Conservation (phyloP, 2,329 filamentous ascomycete genomes). For the Colletotrichum eleusines region DNA sequence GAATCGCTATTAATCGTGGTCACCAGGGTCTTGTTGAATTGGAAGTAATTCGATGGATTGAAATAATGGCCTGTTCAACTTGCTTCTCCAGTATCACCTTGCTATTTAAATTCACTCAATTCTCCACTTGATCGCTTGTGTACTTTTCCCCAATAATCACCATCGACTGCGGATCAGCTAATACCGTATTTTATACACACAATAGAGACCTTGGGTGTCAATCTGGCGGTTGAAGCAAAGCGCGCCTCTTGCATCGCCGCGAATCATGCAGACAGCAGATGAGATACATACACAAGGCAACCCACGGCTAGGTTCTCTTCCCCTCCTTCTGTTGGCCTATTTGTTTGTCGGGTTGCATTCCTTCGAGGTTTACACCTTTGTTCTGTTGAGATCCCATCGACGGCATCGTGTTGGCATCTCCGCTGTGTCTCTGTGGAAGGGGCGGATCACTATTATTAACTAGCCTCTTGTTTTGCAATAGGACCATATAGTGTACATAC, state of each 20-base stretch:
- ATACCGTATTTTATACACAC: too few species aligned
- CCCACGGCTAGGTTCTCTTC: conserved; percentile 6
- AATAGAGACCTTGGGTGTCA: not conserved
- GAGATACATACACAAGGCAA: not conserved
- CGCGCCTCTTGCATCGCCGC: not conserved
- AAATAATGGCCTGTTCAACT: not conserved
- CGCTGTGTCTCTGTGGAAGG: conserved; percentile 25
- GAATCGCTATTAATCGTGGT: not conserved
- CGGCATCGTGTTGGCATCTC: conserved; percentile 22
- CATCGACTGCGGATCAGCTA: not conserved
- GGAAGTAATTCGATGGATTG: not conserved
- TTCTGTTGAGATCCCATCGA: conserved; percentile 24
- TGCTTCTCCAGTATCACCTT: not conserved
- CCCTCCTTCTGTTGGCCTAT: conserved; percentile 13
- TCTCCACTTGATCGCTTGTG: not conserved
- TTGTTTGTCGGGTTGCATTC: not conserved
- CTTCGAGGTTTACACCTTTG: conserved; percentile 22
- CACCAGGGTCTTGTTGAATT: too few species aligned
- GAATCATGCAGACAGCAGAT: not conserved
- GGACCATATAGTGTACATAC: conserved; percentile 27
- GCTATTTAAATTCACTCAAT: not conserved
- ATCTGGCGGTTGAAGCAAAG: conserved; percentile 2
- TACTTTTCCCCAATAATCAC: not conserved
- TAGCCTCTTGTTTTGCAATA: too few species aligned
- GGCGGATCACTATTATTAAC: not conserved